Evolutionary conservation across 306 rosid genomes (phyloP).

Genomic region (Cucurbita argyrosperma): DNA sequence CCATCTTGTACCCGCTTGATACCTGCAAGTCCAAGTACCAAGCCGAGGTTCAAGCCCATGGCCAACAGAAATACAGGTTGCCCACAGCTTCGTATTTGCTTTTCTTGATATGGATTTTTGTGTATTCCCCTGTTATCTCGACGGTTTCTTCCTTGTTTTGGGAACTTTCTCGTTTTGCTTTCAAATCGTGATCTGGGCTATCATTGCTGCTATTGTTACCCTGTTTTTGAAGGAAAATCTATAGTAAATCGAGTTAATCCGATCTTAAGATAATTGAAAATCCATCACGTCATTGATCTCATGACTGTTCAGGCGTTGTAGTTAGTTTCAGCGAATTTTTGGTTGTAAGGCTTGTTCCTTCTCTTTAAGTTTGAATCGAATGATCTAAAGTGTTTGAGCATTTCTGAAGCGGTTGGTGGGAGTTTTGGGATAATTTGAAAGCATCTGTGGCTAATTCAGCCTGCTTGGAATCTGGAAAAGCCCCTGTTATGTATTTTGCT

Average conservation of each 20-base stretch:
- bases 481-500: background rate
- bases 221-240: background rate
- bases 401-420: background rate
- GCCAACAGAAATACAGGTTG: constrained; percentile 57
- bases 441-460: background rate
- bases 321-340: background rate
- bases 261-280: background rate
- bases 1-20: constrained; percentile 86
- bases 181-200: background rate
- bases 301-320: background rate
- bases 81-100: background rate
- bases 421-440: background rate
- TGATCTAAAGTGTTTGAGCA: background rate
- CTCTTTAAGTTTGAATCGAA: background rate
- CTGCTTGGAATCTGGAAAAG: background rate
- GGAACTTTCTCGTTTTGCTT: background rate
- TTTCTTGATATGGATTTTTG: background rate
- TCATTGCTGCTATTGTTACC: background rate
- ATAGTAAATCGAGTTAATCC: background rate
- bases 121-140: background rate
- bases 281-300: background rate
- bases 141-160: background rate
- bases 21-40: constrained; percentile 92
- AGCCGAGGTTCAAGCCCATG: constrained; percentile 72
- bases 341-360: background rate